Percentiles rank a stretch among this genome's conserved stretches.
Evolutionary conservation across 163 green algal species (phyloP).

Genomic region (Volvox carteri): DNA sequence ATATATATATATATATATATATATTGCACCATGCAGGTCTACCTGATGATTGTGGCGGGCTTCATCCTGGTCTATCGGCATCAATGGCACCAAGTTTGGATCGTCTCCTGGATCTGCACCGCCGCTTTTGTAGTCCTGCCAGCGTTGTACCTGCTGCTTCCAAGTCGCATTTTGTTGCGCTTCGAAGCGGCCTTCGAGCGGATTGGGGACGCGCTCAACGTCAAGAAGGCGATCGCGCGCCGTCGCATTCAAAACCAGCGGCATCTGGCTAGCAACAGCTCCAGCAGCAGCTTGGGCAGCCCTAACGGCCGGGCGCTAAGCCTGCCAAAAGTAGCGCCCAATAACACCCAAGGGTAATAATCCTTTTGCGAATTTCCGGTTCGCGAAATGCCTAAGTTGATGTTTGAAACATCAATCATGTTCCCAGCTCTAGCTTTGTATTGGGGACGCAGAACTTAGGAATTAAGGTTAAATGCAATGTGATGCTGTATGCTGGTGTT

Average conservation of each 20-base stretch:
- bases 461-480: too few species aligned
- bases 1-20: too few species aligned
- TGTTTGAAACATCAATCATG: too few species aligned
- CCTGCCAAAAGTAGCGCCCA: background rate
- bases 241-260: background rate
- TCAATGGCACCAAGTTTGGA: slow-evolving; percentile 41
- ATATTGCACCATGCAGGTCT: background rate
- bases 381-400: too few species aligned
- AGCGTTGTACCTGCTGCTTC: slow-evolving; percentile 16
- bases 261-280: background rate
- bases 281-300: background rate
- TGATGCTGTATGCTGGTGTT: too few species aligned
- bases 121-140: slow-evolving; percentile 12
- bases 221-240: background rate
- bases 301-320: background rate
- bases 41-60: slow-evolving; percentile 66
- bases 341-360: background rate
- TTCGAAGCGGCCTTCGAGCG: slow-evolving; percentile 15
- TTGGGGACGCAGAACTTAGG: too few species aligned
- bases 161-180: background rate
- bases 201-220: background rate
- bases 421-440: too few species aligned
- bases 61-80: slow-evolving; percentile 58
- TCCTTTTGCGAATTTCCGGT: too few species aligned
- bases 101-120: slow-evolving; percentile 15